Evolutionary conservation across 306 rosid genomes (phyloP), one percentile per base, ranked within the genome.

Genomic region (Gastrolobium bilobum): DNA sequence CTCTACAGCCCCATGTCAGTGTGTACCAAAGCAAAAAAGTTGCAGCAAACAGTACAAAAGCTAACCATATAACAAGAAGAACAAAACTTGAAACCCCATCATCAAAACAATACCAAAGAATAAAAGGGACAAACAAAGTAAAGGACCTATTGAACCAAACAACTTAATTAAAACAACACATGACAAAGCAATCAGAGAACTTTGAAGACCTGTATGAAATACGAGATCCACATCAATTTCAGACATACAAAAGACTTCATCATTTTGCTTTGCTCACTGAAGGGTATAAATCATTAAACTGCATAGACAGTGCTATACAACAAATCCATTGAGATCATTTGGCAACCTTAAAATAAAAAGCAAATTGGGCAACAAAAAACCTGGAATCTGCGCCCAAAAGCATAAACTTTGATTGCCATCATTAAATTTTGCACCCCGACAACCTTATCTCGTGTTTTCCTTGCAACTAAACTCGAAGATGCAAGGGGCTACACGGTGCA

Each of bases 401-500:
- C 71, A 60, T 3, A 4, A 76, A 58, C 2, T 31, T 54, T 13
- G 48, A 57, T 37, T 73, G 87, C 88, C 87, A 31, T 10, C 43
- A 14, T 1, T 77, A 40, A 84, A 87, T 87, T n/a, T 87, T 39
- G 90, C 90, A 87, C 90, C 86, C 10, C 0, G 6, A 72, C 0
- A 83, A 61, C 87, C 87, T 78, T 80, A 11, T 30, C 87, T 64
- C 90, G 84, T 81, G 3, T 63, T 81, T 87, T 87, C 88, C 90
- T 78, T 84, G 88, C 87, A 81, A 29, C 62, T 10, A 69, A 14
- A 77, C 88, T 87, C 10, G 52, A 78, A 71, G 77, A 56, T 68
- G 84, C 90, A 84, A 87, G 84, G 88, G 90, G 86, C 90, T 84
- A 84, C 4, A 6, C 63, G 77, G 82, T 87, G 90, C 90, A 8